A percentile compares a stretch with the other conserved stretches of the same genome.
These are phyloP conservation scores for Cladosporium colombiae DNA, from an alignment of 2,329 filamentous ascomycete species.

Conservation along the genomic window DNA sequence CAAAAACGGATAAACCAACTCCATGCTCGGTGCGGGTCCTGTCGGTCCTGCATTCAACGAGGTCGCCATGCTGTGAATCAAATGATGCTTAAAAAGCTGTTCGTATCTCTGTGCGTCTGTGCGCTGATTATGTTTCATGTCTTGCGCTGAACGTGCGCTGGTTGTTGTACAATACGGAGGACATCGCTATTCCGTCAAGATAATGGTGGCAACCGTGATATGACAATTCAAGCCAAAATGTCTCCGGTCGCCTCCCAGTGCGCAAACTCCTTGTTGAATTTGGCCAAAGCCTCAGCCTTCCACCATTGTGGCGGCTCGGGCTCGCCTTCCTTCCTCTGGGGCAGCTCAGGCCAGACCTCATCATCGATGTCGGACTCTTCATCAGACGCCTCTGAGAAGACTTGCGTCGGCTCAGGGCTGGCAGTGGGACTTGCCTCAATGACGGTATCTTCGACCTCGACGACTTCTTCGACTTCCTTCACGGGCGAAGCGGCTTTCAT, in stretches of 20 bases:
- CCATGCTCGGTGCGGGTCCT: not conserved
- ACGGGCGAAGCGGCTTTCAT: not conserved
- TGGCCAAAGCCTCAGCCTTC: not conserved
- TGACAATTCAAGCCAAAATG: not conserved
- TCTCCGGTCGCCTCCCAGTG: constrained; percentile 12
- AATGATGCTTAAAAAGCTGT: no score
- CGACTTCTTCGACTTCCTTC: not conserved
- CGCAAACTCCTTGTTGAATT: constrained; percentile 3
- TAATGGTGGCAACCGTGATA: not conserved
- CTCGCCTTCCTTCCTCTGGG: constrained; percentile 1
- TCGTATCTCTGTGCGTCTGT: no score
- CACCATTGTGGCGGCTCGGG: constrained; percentile 11
- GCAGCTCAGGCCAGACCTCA: constrained; percentile 15
- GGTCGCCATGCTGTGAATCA: no score
- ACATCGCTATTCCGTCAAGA: not conserved
- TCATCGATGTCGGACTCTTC: constrained; percentile 1
- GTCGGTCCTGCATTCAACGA: no score
- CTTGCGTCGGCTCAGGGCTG: constrained; percentile 8
- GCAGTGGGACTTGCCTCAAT: not conserved
- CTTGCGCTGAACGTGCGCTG: no score
- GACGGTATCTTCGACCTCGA: not conserved
- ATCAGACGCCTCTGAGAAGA: constrained; percentile 4
- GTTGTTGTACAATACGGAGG: not conserved
- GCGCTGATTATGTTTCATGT: no score
- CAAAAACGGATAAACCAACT: not conserved